Evolutionary conservation across 495 filamentous ascomycete species (phyloP), one percentile per base, ranked within the genome.

Genomic region (Tirmania nivea): DNA sequence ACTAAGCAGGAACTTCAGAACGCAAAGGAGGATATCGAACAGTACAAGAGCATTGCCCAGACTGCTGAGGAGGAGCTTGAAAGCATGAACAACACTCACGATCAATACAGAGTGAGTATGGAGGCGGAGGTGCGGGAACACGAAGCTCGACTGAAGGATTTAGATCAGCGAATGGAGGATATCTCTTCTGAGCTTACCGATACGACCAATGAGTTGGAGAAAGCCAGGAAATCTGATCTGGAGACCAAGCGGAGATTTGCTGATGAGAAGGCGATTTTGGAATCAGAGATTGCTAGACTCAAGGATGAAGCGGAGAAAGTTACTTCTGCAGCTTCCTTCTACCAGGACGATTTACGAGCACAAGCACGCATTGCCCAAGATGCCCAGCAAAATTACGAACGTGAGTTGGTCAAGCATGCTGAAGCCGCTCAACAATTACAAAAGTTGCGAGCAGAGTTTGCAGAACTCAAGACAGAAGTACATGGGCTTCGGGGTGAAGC

Each of bases 341-440:
- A 90, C 63, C 84, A 89, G 66, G 83, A 88, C 53, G 88, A 96
- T 60, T 70, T 96, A 17, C 86, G 89, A 52, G 82, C 83, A 1
- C 92, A 99, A 67, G 87, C 88, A 20, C 80, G 86, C 21, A 99
- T 99, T 63, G 83, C 92, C 3, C 77, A 84, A 52, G 83, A 84
- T 62, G 87, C 90, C 8, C 92, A 96, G 64, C 80, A 92, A 58
- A 86, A 89, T 56, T 99, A 99, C 60, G 92, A 99, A 64, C 77
- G 75, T 51, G 92, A 96, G 60, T 73, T 96, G 1, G 77, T 94
- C 60, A 93, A 88, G 66, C 92, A 99, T 63, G 88, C 86, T 3
- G 86, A 94, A 55, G 89, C 92, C 14, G 84, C 88, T 1, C 85
- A 86, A 67, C 72, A 76, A 17, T 67, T 96, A 21, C 85, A 92